phyloP scores from a whole-genome alignment of 2,329 filamentous ascomycete species.

The Hymenoscyphus fructigenus region DNA sequence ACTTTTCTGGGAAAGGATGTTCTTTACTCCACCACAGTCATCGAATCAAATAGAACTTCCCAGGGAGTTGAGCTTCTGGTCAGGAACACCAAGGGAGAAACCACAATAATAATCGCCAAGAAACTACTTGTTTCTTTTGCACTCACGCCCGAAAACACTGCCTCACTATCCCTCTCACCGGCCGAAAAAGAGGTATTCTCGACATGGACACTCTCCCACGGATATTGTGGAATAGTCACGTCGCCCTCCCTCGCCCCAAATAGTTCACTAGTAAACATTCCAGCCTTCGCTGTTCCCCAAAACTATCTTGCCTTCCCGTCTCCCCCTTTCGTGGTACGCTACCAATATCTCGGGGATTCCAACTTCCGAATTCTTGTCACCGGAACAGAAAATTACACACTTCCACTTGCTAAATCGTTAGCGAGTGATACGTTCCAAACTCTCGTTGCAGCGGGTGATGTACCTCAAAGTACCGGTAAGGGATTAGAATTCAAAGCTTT shows the following conservation, averaged over 20 bases:
- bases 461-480: background rate
- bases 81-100: conserved; percentile 7
- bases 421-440: background rate
- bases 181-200: conserved; percentile 17
- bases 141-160: conserved; percentile 15
- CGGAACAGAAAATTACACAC: conserved; percentile 10
- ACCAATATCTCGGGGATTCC: conserved; percentile 10
- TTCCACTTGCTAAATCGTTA: background rate
- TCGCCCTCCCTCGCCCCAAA: background rate
- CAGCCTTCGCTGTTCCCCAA: conserved; percentile 3
- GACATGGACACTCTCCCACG: conserved; percentile 28
- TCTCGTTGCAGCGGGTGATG: background rate
- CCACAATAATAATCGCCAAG: conserved; percentile 15
- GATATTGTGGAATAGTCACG: conserved; percentile 38
- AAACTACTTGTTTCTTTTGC: conserved; percentile 17
- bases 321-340: conserved; percentile 9
- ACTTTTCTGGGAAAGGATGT: conserved; percentile 13
- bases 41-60: conserved; percentile 15
- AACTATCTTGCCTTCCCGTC: conserved; percentile 12
- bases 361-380: conserved; percentile 13
- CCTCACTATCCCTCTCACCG: conserved; percentile 3
- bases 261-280: background rate
- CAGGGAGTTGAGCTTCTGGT: conserved; percentile 14
- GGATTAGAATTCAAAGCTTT: conserved; percentile 3
- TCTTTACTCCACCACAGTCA: conserved; percentile 14